phyloP scores from a whole-genome alignment of 148 eudicot genomes.

The Limonium bicolor region DNA sequence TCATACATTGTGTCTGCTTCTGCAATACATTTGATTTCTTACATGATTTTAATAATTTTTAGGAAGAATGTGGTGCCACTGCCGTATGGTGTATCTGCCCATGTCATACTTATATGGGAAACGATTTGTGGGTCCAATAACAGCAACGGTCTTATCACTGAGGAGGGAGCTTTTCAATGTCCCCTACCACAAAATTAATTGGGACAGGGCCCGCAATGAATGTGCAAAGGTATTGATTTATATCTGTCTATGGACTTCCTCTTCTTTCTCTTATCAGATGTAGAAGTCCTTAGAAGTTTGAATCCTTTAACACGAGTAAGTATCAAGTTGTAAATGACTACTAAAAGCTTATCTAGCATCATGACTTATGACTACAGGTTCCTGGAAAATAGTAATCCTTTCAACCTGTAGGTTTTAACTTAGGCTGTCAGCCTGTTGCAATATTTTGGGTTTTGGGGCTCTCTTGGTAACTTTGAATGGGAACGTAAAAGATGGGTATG shows the following conservation, averaged over 20 bases:
- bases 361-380: too few relatives aligned
- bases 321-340: too few relatives aligned
- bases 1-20: neutral
- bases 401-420: too few relatives aligned
- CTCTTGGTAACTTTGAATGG: too few relatives aligned
- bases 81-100: constrained; percentile 97
- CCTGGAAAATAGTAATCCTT: too few relatives aligned
- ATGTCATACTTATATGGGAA: constrained; percentile 95
- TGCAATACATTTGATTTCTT: neutral
- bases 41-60: constrained; percentile 5
- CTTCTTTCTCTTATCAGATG: too few relatives aligned
- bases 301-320: too few relatives aligned
- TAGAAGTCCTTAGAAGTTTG: too few relatives aligned
- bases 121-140: constrained; percentile 92
- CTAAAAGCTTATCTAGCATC: too few relatives aligned
- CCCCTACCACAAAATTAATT: constrained; percentile 84
- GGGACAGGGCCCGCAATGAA: constrained; percentile 78
- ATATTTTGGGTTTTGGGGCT: too few relatives aligned
- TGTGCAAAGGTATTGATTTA: constrained; percentile 86
- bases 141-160: constrained; percentile 68
- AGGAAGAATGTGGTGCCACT: constrained; percentile 99
- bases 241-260: neutral
- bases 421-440: too few relatives aligned
- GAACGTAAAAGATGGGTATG: too few relatives aligned
- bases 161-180: constrained; percentile 65